A percentile compares a stretch with the other conserved stretches of the same genome.
These are phyloP conservation scores for Carex kokanica DNA, from an alignment of 176 grass and related monocot genomes.

Conservation along the genomic window DNA sequence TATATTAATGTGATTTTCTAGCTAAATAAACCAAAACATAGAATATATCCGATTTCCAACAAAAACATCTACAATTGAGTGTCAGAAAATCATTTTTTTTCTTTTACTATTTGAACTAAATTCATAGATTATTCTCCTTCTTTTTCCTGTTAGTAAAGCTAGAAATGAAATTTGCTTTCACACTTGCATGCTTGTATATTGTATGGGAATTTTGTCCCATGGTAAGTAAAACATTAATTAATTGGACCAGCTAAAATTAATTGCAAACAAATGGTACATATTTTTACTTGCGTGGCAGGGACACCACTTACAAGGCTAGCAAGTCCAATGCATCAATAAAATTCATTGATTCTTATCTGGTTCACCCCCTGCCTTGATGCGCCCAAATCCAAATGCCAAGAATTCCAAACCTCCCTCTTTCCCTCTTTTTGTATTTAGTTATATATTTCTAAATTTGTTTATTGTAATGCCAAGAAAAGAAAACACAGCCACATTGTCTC, in stretches of 20 bases:
- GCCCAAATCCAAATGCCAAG: slow-evolving; percentile 15
- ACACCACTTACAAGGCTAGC: neutral
- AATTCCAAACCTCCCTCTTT: slow-evolving; percentile 20
- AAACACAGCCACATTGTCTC: slow-evolving; percentile 29
- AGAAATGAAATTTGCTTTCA: neutral
- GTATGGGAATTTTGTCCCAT: no score
- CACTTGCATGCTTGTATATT: neutral
- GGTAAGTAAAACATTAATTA: no score
- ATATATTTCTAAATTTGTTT: neutral
- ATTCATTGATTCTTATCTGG: neutral
- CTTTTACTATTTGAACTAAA: neutral
- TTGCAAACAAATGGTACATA: neutral
- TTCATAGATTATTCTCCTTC: neutral
- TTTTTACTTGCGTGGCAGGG: neutral
- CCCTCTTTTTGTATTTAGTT: neutral
- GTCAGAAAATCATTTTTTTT: neutral
- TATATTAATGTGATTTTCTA: no score
- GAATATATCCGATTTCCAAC: no score
- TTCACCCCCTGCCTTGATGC: neutral
- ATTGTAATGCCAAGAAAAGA: neutral
- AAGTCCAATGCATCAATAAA: neutral
- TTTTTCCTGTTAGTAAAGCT: neutral
- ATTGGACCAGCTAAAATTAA: neutral
- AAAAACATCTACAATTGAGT: no score
- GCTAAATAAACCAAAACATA: no score